Evolutionary conservation across 2,329 filamentous ascomycete genomes (phyloP), one percentile per base, ranked within the genome.

Genomic region (Epichloe uncinata): DNA sequence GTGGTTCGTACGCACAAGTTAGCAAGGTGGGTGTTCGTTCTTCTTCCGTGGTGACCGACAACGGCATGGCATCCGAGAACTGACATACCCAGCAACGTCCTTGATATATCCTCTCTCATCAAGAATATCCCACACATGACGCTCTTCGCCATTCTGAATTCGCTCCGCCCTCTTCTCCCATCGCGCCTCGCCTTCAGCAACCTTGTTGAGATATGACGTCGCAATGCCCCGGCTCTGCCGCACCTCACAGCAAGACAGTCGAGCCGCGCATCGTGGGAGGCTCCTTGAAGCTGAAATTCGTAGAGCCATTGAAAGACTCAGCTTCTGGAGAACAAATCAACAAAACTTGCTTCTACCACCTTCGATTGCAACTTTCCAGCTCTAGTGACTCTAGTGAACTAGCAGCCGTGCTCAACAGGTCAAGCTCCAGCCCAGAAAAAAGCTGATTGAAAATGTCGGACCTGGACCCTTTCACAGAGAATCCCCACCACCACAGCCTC

Each of bases 61-160:
- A 37, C 40, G 26, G 13, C 15, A 26, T 11, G 13, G 13, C 16
- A 37, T 15, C 13, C n/a, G 7, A 16, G 8, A 26, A 12, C n/a
- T 9, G 20, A 18, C 75, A 56, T 71, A 87, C 84, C 84, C 86
- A 56, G 85, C 84, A 35, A 85, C 72, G 55, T 87, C 79, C 59
- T 90, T 85, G 53, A 91, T 71, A 55, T 79, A 81, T 42, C 85
- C 87, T 58, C 87, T 74, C 64, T 85, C 81, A 57, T 85, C 78
- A 12, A 93, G 71, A 16, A 83, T 58, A 48, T 79, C 76, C 68
- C 85, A 79, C 48, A 83, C 73, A 54, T 78, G 69, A 42, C 68
- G 68, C 45, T 63, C 50, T 56, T 76, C 66, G 42, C 81, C 80
- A 1, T 65, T 62, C 47, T 68, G 43, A 42, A 84, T 80, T 51